Conservation (phyloP, 2,329 filamentous ascomycete species). For the Claviceps maximensis region DNA sequence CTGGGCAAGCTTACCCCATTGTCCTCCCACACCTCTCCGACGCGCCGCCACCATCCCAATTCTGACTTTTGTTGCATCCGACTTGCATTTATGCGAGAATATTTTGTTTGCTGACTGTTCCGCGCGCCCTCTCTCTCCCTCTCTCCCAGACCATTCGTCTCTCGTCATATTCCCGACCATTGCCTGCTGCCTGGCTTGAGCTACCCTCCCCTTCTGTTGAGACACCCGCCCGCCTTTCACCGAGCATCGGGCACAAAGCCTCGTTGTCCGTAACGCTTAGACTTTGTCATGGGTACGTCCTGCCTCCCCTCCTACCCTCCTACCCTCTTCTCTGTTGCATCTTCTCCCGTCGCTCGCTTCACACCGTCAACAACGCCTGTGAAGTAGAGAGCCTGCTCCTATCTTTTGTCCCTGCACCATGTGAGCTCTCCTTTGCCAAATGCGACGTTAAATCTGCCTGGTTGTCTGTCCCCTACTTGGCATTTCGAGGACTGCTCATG, state of each 20-base stretch:
- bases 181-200: slow-evolving; percentile 11
- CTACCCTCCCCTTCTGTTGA: slow-evolving; percentile 15
- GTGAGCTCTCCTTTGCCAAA: not conserved
- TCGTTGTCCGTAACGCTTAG: slow-evolving; percentile 11
- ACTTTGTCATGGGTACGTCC: slow-evolving; percentile 12
- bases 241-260: slow-evolving; percentile 10
- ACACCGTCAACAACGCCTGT: not conserved
- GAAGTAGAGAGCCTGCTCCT: not conserved
- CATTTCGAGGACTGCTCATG: not conserved
- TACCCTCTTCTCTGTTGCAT: slow-evolving; percentile 6
- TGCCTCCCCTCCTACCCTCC: slow-evolving; percentile 1
- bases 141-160: slow-evolving; percentile 8
- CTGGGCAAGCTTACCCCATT: slow-evolving; percentile 6
- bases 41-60: slow-evolving; percentile 11
- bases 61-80: slow-evolving; percentile 17
- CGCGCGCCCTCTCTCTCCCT: slow-evolving; percentile 18
- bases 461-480: not conserved
- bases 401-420: not conserved
- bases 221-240: slow-evolving; percentile 13
- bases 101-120: slow-evolving; percentile 17
- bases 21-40: slow-evolving; percentile 9
- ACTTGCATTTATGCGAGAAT: slow-evolving; percentile 21
- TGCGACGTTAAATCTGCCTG: not conserved
- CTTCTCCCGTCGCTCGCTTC: not conserved
- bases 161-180: slow-evolving; percentile 12